These are phyloP conservation scores for Neopestalotiopsis rosae DNA, from an alignment of 2,329 filamentous ascomycete species.

Conservation along the genomic window DNA sequence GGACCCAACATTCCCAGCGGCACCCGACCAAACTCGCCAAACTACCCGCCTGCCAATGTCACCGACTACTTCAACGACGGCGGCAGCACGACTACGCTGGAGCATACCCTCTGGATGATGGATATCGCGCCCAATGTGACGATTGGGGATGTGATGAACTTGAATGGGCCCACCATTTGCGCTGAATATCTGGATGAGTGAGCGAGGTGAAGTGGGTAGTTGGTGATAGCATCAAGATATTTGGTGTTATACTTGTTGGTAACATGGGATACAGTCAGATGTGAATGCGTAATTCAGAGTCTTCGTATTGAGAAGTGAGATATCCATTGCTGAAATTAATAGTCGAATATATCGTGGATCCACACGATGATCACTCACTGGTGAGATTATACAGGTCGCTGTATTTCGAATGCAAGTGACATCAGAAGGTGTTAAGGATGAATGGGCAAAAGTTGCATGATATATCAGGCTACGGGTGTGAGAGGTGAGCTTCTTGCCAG, in stretches of 20 bases:
- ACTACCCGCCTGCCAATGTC: conserved; percentile 10
- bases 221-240: neutral
- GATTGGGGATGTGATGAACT: conserved; percentile 33
- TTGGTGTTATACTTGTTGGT: neutral
- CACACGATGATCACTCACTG: neutral
- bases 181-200: conserved; percentile 23
- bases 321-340: neutral
- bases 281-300: neutral
- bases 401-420: too few relatives aligned
- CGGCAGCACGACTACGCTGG: conserved; percentile 29
- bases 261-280: too few relatives aligned
- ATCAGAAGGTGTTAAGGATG: too few relatives aligned
- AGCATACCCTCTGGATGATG: conserved; percentile 32
- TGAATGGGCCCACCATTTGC: conserved; percentile 27
- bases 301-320: neutral
- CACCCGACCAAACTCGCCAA: neutral
- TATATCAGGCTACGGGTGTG: too few relatives aligned
- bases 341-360: neutral
- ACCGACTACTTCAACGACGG: conserved; percentile 27
- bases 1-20: conserved; percentile 24
- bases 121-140: conserved; percentile 30
- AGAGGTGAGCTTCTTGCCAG: too few relatives aligned
- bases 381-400: neutral
- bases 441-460: too few relatives aligned
- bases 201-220: neutral